Base-by-base conservation (phyloP, 257 asterid genomes). In the Solanum clarkiae region DNA sequence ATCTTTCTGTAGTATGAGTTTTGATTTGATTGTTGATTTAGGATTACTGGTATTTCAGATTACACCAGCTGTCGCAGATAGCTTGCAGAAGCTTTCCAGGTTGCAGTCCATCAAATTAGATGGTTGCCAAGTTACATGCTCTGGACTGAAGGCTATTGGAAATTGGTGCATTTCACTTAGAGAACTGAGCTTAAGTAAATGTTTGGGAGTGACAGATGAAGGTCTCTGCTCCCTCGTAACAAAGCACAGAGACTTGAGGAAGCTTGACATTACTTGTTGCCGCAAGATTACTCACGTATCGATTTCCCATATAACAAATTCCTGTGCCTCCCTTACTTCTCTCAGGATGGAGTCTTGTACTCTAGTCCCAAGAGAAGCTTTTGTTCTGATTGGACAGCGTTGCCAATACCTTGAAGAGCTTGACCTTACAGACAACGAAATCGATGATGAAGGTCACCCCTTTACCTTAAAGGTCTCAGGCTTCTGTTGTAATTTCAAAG, bases 301-400 rank as follows among this genome's bases (percentile, higher is more conserved):
- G 0, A 84, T 96, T 26, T 95, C 92, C 82, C 89, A 89, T 86
- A 91, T 95, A 71, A 92, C 97, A 63, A 92, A 86, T 89, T 92
- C 93, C 4, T 96, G 99, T 86, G 54, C 90, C 54, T 91, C 93
- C 11, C 96, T 96, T 68, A 88, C 91, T 83, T 94, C 98, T 75
- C 97, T 95, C 79, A 91, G 88, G 91, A 95, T 96, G 99, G 97
- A 96, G 83, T 94, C 98, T 3, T 96, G 98, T 90, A 77, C 93
- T 57, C 88, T 70, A 80, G 90, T 94, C 86, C 82, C 86, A 9
- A 88, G 88, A 3, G 93, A 91, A 82, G 98, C 95, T 15, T 94
- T 93, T 87, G 88, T 92, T 79, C 90, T 90, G 90, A 90, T 95
- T 66, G 99, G 99, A 88, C 95, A 90, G 80, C 81, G 93, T 18